phyloP scores from a whole-genome alignment of 371 early-diverging fungal genomes.

The Actinomucor elegans region DNA sequence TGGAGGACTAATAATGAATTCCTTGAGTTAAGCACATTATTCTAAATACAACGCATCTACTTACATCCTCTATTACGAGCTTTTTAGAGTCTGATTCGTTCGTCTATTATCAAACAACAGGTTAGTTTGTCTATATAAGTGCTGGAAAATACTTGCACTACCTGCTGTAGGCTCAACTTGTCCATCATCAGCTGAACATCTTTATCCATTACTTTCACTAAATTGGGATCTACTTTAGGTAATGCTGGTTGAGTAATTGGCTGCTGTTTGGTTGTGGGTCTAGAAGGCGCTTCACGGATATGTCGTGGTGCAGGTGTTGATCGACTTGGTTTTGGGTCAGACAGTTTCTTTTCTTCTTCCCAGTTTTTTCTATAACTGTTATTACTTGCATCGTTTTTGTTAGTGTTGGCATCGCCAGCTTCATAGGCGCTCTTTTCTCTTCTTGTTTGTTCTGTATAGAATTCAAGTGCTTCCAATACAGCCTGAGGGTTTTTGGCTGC shows the following conservation, averaged over 20 bases:
- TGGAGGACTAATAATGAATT: no score
- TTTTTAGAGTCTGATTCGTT: no score
- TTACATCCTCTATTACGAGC: no score
- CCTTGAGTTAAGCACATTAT: no score
- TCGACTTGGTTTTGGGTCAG: slow-evolving; percentile 21
- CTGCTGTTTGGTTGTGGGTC: slow-evolving; percentile 1
- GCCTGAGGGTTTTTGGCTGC: slow-evolving; percentile 96
- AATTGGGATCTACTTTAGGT: slow-evolving; percentile 3
- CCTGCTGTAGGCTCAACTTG: slow-evolving; percentile 11
- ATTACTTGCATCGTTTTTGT: background rate
- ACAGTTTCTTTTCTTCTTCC: slow-evolving; percentile 10
- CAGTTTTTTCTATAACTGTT: background rate
- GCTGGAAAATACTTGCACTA: no score
- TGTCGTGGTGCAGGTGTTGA: slow-evolving; percentile 30
- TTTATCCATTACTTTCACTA: slow-evolving; percentile 13
- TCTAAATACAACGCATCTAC: no score
- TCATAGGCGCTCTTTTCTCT: slow-evolving; percentile 46
- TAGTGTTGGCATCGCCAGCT: slow-evolving; percentile 3
- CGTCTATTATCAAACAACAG: no score
- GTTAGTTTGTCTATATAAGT: no score
- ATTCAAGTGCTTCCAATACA: slow-evolving; percentile 95
- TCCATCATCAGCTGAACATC: slow-evolving; percentile 18
- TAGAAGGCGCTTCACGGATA: slow-evolving; percentile 19
- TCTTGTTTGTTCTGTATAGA: slow-evolving; percentile 84
- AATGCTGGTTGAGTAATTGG: background rate